Conservation (phyloP, 805 yeast species). For the Scheffersomyces lignosus region DNA sequence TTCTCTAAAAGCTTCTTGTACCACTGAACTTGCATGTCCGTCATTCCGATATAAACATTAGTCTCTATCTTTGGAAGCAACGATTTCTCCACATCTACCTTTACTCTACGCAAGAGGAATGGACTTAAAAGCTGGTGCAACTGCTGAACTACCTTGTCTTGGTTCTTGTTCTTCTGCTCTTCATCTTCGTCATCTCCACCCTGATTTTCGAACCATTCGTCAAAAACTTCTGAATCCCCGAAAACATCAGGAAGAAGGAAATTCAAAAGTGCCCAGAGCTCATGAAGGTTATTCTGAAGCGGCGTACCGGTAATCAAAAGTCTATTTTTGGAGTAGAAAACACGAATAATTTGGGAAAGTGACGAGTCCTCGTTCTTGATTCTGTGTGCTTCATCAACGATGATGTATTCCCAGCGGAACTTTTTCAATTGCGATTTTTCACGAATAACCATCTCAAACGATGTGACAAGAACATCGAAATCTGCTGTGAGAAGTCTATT, state of each 20-base stretch:
- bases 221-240: conserved; percentile 86
- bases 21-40: conserved; percentile 94
- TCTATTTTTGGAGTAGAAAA: conserved; percentile 83
- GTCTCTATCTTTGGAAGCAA: conserved; percentile 87
- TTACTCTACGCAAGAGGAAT: conserved; percentile 83
- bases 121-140: conserved; percentile 87
- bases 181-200: conserved; percentile 34
- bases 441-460: conserved; percentile 90
- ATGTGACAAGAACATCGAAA: conserved; percentile 87
- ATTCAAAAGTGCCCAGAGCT: conserved; percentile 91
- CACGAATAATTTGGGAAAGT: conserved; percentile 85
- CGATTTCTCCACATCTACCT: conserved; percentile 90
- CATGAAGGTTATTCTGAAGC: conserved; percentile 90
- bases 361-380: conserved; percentile 94
- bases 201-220: conserved; percentile 80
- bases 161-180: conserved; percentile 43
- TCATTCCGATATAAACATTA: conserved; percentile 90
- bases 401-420: conserved; percentile 88
- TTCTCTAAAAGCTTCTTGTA: conserved; percentile 84
- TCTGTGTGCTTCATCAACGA: conserved; percentile 96
- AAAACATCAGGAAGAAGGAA: conserved; percentile 92
- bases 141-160: conserved; percentile 84
- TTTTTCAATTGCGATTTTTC: conserved; percentile 81
- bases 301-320: conserved; percentile 95
- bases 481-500: conserved; percentile 64